Evolutionary conservation across 73 alveolate species (phyloP), one percentile per base, ranked within the genome.

Genomic region (Effrenium voratum): DNA sequence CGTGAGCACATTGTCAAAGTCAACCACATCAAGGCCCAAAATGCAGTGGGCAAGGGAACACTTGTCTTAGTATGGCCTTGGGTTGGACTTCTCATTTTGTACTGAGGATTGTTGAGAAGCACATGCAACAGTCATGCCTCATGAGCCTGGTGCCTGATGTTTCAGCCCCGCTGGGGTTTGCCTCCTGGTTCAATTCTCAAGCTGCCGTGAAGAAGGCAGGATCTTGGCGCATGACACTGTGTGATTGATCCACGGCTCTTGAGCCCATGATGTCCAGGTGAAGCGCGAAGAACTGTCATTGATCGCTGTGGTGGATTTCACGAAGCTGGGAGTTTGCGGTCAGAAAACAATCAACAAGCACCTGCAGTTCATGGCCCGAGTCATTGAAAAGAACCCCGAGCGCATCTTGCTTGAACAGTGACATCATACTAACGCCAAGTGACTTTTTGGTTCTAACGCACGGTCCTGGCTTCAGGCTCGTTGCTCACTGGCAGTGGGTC

Each of bases 111-210:
- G 45, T 77, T 77, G 88, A 77, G 44, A 77, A 77, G 66, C 45
- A 44, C 66, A 5, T 45, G 66, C 68, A 77, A 26, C 88, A 66
- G 45, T 40, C 41, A 30, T 77, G 88, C 66, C 45, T 77, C 68
- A 77, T 77, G 88, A 66, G 88, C 45, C 26, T 45, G 68, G 88
- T 77, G 68, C 63, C 88, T 44, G 88, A 77, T 28, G 68, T 77
- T 30, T n/a, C n/a, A n/a, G n/a, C n/a, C n/a, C n/a, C n/a, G n/a
- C n/a, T n/a, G n/a, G n/a, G n/a, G n/a, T n/a, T n/a, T n/a, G n/a
- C n/a, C n/a, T n/a, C n/a, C n/a, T n/a, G n/a, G n/a, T n/a, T n/a
- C n/a, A n/a, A n/a, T n/a, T n/a, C n/a, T n/a, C n/a, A n/a, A n/a
- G n/a, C n/a, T n/a, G n/a, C n/a, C n/a, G n/a, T n/a, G n/a, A n/a